Evolutionary conservation across 169 alveolate genomes (phyloP), one percentile per base, ranked within the genome.

Genomic region (Plasmodium vivax): DNA sequence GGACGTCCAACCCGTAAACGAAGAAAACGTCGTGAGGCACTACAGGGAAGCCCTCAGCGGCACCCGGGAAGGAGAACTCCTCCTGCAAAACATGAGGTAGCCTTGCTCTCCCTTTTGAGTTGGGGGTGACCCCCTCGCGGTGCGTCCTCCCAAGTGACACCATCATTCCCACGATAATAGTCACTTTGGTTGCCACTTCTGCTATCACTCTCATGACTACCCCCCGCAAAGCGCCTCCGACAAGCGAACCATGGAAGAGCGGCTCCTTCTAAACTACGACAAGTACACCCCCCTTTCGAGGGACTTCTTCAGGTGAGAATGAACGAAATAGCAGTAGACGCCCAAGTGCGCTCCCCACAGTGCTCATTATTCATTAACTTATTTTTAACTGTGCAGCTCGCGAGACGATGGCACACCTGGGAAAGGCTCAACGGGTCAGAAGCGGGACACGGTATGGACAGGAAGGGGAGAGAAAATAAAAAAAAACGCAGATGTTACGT

Each of bases 241-340:
- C 14, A 84, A 92, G 75, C 54, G 75, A 47, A 82, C 77, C 36
- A 36, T 92, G 47, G 95, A 75, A 73, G 95, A 92, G 43, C 45
- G 95, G 34, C 95, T 92, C 54, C 83, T 51, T 72, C 30, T 92
- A 58, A 92, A 82, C 83, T 51, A 12, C 30, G 92, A 82, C 30
- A 92, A 92, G 79, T 92, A 92, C 47, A 72, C 51, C 32, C 43
- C 45, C 45, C 56, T 32, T 45, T 51, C 79, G 8, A 8, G 47
- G 38, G 81, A 82, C 80, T 38, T 82, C 27, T 92, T 92, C 82
- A 73, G 82, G 95, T 81, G 54, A 82, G 77, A 27, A 62, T 56
- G 4, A 77, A 75, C 58, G 45, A 75, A 27, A 74, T 16, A 84
- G 41, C 41, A 79, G 54, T 41, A 14, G 36, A n/a, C 72, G 30